Evolutionary conservation across 1,284 basidiomycete genomes (phyloP), one percentile per base, ranked within the genome.

Genomic region (Peniophora sp.): DNA sequence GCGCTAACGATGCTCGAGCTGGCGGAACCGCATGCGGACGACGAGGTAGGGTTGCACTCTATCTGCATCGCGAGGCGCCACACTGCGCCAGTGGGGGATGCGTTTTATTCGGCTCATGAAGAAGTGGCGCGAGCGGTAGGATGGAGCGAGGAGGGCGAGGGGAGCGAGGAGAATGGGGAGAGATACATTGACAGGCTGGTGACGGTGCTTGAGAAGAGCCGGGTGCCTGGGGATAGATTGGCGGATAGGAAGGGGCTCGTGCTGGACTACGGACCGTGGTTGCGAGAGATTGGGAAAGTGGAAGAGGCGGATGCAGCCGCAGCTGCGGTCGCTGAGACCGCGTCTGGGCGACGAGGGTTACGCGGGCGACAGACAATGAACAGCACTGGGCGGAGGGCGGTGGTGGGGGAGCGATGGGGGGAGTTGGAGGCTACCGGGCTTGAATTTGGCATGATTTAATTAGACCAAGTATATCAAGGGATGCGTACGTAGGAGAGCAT

Each of bases 211-310:
- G 70, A 69, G 27, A 32, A 32, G 50, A 62, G 66, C 17, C 55
- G 68, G 32, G 65, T 76, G 44, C 64, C 67, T 15, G 58, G 55
- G 62, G 55, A 62, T 50, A 68, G 62, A 42, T 51, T 57, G 56
- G 54, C 55, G 27, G 42, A 53, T 49, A 60, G 10, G 55, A 64
- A 10, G 23, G 68, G 72, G 54, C 66, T 83, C 47, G 71, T 78
- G 58, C 64, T 85, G 58, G 88, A 95, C 47, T 88, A 90, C 62
- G 70, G 81, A 54, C 85, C 92, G 23, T 78, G 76, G 64, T 68
- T 93, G 41, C 74, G 83, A 51, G 59, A 69, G 51, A 88, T 96
- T 64, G 80, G 87, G n/a, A 61, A 54, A 14, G 69, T 71, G 22
- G 92, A 96, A 58, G 74, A 75, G 61, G 55, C 52, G 42, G 57